Base-by-base conservation (phyloP, 1,139 yeast species). In the Sugiyamaella paludigena region DNA sequence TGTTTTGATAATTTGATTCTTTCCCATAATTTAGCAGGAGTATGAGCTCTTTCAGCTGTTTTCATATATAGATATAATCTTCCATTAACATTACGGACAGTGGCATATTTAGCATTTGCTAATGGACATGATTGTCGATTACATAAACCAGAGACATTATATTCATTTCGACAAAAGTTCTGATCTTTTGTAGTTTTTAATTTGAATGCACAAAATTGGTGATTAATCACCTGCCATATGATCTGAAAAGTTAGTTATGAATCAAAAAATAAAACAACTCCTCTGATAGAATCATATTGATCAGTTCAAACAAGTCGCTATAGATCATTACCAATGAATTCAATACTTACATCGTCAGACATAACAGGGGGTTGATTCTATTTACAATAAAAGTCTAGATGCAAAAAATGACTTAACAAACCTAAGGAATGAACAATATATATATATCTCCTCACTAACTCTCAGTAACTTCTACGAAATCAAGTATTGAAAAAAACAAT, bases 11-110 rank as follows among this genome's bases (percentile, higher is more conserved):
- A 76, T 66, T 84, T 84, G 65, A 92, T 83, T 61, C 98, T 78
- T 70, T 92, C 97, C 98, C 98, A 92, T 69, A 87, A 74, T 62
- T 86, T 86, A 41, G 87, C 80, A 11, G 98, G 98, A 60, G 88
- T 86, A 66, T 92, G 98, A 24, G 95, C 94, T 70, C 98, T 81
- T 73, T 92, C 98, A 1, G 95, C 96, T 0, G 98, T 92, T 68
- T 92, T 92, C 92, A 92, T 92, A 71, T 92, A 92, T 36, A 92
- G 75, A 64, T 89, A 92, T 43, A 92, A 74, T 65, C 82, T 80
- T 16, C 98, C 98, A 60, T 89, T 94, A 37, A 88, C 79, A 61
- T 81, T 84, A 62, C 92, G 85, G 45, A 92, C 95, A 0, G 98
- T 92, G 32, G 98, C 98, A 70, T 92, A 92, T 63, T 89, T 81